A percentile compares a stretch with the other conserved stretches of the same genome.
phyloP scores from a whole-genome alignment of 164 flowering plant genomes.

The Akebia trifoliata region DNA sequence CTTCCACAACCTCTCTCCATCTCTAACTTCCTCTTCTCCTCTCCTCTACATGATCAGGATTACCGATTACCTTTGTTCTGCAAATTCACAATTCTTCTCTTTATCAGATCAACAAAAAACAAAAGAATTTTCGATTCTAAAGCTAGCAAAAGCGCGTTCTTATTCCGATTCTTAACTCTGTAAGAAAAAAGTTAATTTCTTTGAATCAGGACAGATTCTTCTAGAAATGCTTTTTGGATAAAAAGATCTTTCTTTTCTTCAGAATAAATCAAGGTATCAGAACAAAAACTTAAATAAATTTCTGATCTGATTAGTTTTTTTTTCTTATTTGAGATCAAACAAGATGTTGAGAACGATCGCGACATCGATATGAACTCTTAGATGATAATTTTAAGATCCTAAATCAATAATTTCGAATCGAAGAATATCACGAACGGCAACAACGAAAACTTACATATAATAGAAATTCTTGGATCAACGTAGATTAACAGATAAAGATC shows the following conservation, averaged over 20 bases:
- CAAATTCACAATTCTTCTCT: not conserved
- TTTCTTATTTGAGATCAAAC: not conserved
- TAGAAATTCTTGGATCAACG: not conserved
- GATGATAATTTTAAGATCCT: not conserved
- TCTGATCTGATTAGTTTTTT: not conserved
- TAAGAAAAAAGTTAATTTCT: constrained; percentile 7
- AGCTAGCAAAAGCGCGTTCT: not conserved
- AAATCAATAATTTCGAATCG: not conserved
- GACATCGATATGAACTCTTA: not conserved
- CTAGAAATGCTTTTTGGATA: not conserved
- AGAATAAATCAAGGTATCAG: constrained; percentile 7
- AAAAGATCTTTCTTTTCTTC: constrained; percentile 1
- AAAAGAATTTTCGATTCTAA: not conserved
- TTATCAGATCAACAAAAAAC: not conserved
- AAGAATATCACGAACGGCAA: not conserved
- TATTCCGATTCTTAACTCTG: constrained; percentile 6
- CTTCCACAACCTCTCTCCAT: constrained; percentile 20
- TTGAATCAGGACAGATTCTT: constrained; percentile 6
- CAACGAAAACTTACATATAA: not conserved
- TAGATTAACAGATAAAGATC: too few species aligned
- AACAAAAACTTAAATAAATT: not conserved
- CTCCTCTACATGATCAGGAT: too few species aligned
- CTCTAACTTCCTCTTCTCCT: not conserved
- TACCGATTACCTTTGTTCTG: too few species aligned
- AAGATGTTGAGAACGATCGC: not conserved